These are phyloP conservation scores for Apiotrichum veenhuisii DNA, from an alignment of 1,284 basidiomycete genomes.

Conservation along the genomic window DNA sequence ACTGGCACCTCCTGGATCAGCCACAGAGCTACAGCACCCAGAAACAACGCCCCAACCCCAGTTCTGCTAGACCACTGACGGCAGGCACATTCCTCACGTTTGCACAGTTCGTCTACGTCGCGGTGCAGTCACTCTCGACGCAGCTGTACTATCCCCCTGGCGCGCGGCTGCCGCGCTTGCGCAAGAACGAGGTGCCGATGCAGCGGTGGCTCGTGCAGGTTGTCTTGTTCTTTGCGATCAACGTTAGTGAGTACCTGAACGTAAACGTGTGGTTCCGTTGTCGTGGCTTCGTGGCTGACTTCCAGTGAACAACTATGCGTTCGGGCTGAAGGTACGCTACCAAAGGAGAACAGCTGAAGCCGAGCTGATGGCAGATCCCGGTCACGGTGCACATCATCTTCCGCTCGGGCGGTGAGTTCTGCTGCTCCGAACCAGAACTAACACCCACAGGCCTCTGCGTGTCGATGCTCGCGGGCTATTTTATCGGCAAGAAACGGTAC, in stretches of 20 bases:
- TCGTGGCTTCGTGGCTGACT: too few species aligned
- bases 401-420: slow-evolving; percentile 79
- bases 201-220: slow-evolving; percentile 76
- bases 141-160: slow-evolving; percentile 32
- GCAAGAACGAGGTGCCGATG: slow-evolving; percentile 65
- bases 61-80: too few species aligned
- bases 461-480: slow-evolving; percentile 47
- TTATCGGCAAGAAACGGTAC: slow-evolving; percentile 59
- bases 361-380: slow-evolving; percentile 59
- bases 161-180: slow-evolving; percentile 18
- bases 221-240: slow-evolving; percentile 71
- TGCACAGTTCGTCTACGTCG: slow-evolving; percentile 73
- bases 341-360: too few species aligned
- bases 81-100: slow-evolving; percentile 78
- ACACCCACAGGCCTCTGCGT: slow-evolving; percentile 46
- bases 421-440: slow-evolving; percentile 46
- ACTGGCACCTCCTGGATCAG: too few species aligned
- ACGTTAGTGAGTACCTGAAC: slow-evolving; percentile 46
- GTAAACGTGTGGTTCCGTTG: too few species aligned
- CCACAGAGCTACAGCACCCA: too few species aligned
- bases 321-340: slow-evolving; percentile 58
- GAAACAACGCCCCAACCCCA: too few species aligned
- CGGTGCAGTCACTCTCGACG: slow-evolving; percentile 52
- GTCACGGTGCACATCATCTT: slow-evolving; percentile 95
- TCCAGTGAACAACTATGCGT: slow-evolving; percentile 80